A percentile compares a stretch with the other conserved stretches of the same genome.
Conservation (phyloP, 768 basidiomycete species). For the Boletus coccyginus region DNA sequence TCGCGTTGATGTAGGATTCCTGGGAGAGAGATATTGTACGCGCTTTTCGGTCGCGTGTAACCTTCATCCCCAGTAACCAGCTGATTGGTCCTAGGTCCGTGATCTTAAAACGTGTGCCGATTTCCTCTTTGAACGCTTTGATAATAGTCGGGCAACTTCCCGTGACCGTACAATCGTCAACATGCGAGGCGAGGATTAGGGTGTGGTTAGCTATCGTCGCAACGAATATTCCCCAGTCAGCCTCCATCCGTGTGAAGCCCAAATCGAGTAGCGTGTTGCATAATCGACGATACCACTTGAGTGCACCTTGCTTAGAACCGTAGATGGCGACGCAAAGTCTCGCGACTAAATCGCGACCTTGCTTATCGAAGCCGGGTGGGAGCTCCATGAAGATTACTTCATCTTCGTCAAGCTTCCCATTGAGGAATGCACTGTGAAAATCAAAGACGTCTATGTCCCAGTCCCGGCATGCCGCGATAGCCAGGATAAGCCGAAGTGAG, state of each 20-base stretch:
- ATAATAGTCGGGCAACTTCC: background rate
- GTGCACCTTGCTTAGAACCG: background rate
- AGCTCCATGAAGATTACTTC: background rate
- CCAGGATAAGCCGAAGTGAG: background rate
- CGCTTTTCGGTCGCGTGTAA: rapidly evolving
- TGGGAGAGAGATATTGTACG: background rate
- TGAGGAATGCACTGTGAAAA: too few relatives aligned
- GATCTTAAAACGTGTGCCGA: background rate
- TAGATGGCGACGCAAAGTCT: background rate
- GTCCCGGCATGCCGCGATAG: too few relatives aligned
- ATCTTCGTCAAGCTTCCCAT: constrained; percentile 5
- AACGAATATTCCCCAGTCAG: background rate
- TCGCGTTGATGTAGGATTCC: background rate
- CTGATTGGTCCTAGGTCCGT: background rate
- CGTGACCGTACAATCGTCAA: constrained; percentile 2
- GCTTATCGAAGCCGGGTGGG: background rate
- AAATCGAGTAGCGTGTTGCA: rapidly evolving
- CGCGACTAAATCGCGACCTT: background rate
- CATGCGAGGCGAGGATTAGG: background rate
- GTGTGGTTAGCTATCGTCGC: background rate
- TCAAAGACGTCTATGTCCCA: too few relatives aligned
- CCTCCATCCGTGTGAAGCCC: background rate
- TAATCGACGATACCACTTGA: constrained; percentile 3
- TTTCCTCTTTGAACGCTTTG: background rate
- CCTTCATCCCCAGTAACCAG: constrained; percentile 2